phyloP scores from a whole-genome alignment of 805 yeast genomes.

The Millerozyma miso region DNA sequence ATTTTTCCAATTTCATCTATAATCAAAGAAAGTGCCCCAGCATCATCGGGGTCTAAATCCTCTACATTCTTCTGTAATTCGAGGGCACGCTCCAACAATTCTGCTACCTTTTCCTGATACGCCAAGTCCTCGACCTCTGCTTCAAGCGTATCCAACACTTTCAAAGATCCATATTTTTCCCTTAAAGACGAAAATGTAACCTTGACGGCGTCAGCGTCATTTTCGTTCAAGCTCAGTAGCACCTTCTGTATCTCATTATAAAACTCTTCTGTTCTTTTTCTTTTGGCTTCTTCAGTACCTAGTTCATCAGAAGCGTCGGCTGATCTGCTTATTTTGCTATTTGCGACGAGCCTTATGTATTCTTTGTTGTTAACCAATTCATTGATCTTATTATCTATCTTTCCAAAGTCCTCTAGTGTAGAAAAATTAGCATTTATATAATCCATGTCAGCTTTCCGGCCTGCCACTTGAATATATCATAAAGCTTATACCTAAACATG shows the following conservation, averaged over 20 bases:
- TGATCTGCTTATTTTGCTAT: neutral
- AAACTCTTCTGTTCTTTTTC: conserved; percentile 1
- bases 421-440: conserved; percentile 32
- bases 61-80: conserved; percentile 2
- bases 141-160: conserved; percentile 3
- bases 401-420: conserved; percentile 30
- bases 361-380: conserved; percentile 18
- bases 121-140: neutral
- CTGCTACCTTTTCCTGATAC: neutral
- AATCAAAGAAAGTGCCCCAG: neutral
- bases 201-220: conserved; percentile 2
- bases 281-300: conserved; percentile 1
- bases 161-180: conserved; percentile 10
- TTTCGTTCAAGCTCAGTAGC: neutral
- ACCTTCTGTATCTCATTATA: neutral
- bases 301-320: neutral
- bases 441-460: conserved; percentile 15
- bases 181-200: conserved; percentile 8
- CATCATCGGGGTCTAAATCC: conserved; percentile 6
- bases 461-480: neutral
- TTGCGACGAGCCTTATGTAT: conserved; percentile 4
- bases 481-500: neutral
- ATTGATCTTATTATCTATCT: conserved; percentile 20
- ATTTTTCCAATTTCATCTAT: neutral
- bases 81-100: neutral